These are phyloP conservation scores for Microdochium paspali DNA, from an alignment of 2,329 filamentous ascomycete genomes.

Conservation along the genomic window DNA sequence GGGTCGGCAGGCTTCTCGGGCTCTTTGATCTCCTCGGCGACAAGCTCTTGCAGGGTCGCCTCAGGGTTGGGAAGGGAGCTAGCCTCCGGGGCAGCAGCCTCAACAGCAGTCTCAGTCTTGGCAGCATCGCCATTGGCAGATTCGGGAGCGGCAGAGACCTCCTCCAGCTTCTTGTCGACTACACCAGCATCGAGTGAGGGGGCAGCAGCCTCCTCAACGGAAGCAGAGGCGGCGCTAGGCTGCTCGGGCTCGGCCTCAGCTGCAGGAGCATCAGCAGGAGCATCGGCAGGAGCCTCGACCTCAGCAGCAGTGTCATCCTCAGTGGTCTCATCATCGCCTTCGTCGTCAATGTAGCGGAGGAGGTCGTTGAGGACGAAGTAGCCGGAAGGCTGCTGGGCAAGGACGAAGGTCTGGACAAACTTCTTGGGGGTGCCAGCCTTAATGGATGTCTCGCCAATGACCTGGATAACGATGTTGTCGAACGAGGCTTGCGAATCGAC, in stretches of 20 bases:
- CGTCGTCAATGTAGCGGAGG: constrained; percentile 82
- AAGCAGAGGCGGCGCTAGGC: constrained; percentile 19
- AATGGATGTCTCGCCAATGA: constrained; percentile 97
- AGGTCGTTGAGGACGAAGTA: constrained; percentile 99
- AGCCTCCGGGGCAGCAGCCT: constrained; percentile 21
- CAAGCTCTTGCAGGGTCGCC: constrained; percentile 40
- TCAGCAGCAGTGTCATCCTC: constrained; percentile 10
- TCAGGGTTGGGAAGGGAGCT: constrained; percentile 31
- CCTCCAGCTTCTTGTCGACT: constrained; percentile 54
- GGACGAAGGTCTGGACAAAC: constrained; percentile 95
- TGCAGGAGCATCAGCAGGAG: constrained; percentile 15
- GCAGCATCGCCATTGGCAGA: constrained; percentile 9
- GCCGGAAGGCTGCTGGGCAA: constrained; percentile 89
- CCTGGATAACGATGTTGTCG: constrained; percentile 92
- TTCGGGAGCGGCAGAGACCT: constrained; percentile 27
- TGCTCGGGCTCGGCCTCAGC: constrained; percentile 21
- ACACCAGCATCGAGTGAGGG: constrained; percentile 28
- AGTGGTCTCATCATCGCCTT: constrained; percentile 56
- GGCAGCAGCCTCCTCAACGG: constrained; percentile 23
- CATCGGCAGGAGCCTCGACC: constrained; percentile 15
- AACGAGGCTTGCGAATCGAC: constrained; percentile 92
- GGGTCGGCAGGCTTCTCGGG: constrained; percentile 60
- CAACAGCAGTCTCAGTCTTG: constrained; percentile 10
- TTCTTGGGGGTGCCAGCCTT: constrained; percentile 85
- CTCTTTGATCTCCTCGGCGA: constrained; percentile 46